Evolutionary conservation across 768 basidiomycete species (phyloP), one percentile per base, ranked within the genome.

Genomic region (Jaapia argillacea): DNA sequence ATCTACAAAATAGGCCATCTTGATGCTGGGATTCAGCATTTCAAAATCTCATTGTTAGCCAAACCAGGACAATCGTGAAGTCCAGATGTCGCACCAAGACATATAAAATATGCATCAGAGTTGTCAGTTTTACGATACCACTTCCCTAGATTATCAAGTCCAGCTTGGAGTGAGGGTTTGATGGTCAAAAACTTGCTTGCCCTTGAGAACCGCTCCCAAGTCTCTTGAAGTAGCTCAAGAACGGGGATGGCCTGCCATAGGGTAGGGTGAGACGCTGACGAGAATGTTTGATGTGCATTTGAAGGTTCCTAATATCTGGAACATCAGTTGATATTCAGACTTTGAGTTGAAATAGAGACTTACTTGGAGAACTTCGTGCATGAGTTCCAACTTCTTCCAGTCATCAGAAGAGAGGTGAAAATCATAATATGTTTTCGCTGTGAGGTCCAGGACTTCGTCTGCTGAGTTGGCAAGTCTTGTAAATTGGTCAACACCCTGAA

Each of bases 211-310:
- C 22, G 10, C 33, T 42, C 20, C 41, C 41, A 42, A 10, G 7
- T n/a, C 6, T 13, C n/a, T 6, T 33, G 7, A 14, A 42, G 33
- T n/a, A 20, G n/a, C 22, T 42, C 41, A 31, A 42, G 41, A 31
- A 38, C 21, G n/a, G 41, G 41, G 7, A 42, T 42, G 12, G 41
- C 26, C 27, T 16, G 7, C 21, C 33, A 38, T 12, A 42, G 16
- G 12, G 41, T 38, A 6, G 41, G 41, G 23, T 31, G 20, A 12
- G 7, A 35, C 20, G 27, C 23, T 20, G 23, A 42, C 14, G 26
- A 42, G 41, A 42, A 42, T 7, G 24, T 23, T 42, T 42, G 41
- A 13, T 42, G 41, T 7, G 41, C 37, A 7, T n/a, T 20, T 22
- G 37, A 10, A 12, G 37, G 37, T n/a, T 39, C n/a, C 37, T 39